Evolutionary conservation across 2,329 filamentous ascomycete genomes (phyloP).

Genomic region (Xylaria sp.): DNA sequence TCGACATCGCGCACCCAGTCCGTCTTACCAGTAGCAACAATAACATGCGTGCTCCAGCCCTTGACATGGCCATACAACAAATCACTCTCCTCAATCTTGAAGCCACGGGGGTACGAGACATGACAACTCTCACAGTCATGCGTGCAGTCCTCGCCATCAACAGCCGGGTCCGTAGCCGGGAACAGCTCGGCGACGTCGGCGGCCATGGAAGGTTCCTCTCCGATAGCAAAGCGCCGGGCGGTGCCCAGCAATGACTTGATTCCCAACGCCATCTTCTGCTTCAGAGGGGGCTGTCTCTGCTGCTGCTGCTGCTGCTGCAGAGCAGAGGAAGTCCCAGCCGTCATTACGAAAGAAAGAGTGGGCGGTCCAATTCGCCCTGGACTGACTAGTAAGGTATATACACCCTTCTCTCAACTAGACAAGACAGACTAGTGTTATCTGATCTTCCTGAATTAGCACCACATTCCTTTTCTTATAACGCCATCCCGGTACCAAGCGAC

Average conservation of each 20-base stretch:
- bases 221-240: constrained; percentile 45
- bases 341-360: constrained; percentile 5
- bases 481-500: constrained; percentile 15
- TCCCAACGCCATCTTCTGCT: constrained; percentile 47
- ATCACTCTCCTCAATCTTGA: constrained; percentile 78
- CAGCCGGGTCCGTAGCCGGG: constrained; percentile 70
- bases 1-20: constrained; percentile 92
- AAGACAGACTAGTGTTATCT: background rate
- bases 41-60: constrained; percentile 85
- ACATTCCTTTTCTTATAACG: constrained; percentile 14
- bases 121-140: constrained; percentile 86
- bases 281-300: constrained; percentile 30
- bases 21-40: constrained; percentile 93
- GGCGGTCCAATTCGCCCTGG: background rate
- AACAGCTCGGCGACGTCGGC: constrained; percentile 64
- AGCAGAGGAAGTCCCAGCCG: constrained; percentile 6
- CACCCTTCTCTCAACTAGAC: background rate
- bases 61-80: constrained; percentile 84
- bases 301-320: constrained; percentile 2
- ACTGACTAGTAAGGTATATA: background rate
- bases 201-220: constrained; percentile 29
- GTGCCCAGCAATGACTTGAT: constrained; percentile 49
- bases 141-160: constrained; percentile 87
- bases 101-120: constrained; percentile 73
- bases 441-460: constrained; percentile 18